These are phyloP conservation scores for Tulasnella sp. DNA, from an alignment of 768 basidiomycete genomes.

Conservation along the genomic window DNA sequence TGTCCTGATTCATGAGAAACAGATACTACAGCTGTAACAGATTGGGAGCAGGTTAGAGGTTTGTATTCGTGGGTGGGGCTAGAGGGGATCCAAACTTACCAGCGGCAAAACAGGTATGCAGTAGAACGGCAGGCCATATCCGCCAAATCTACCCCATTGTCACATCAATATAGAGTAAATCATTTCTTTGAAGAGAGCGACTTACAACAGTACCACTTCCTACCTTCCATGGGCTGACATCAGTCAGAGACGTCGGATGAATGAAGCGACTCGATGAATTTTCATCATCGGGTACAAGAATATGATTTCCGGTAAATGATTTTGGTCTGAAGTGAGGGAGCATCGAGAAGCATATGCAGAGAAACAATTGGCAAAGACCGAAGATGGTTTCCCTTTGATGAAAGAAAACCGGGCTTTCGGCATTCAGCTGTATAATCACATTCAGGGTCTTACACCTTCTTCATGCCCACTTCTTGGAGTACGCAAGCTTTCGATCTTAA, in stretches of 20 bases:
- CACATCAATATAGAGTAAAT: background rate
- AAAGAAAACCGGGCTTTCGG: too few relatives aligned
- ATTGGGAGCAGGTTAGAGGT: background rate
- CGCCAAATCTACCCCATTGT: conserved; percentile 7
- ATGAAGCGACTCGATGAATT: conserved; percentile 8
- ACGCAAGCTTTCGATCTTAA: too few relatives aligned
- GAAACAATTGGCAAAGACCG: too few relatives aligned
- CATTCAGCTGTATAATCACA: too few relatives aligned
- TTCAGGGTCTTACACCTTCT: too few relatives aligned
- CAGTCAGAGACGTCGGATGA: background rate
- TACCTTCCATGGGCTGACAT: conserved; percentile 2
- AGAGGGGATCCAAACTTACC: background rate
- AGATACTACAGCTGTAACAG: background rate
- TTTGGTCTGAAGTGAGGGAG: background rate
- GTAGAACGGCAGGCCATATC: conserved; percentile 10
- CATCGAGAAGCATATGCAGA: too few relatives aligned
- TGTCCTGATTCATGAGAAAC: conserved; percentile 3
- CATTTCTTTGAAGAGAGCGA: background rate
- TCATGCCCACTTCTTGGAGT: too few relatives aligned
- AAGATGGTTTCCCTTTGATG: too few relatives aligned
- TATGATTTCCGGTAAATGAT: conserved; percentile 12
- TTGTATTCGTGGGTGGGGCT: too few relatives aligned
- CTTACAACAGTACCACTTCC: conserved; percentile 11
- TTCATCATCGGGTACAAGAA: conserved; percentile 3
- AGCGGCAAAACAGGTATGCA: conserved; percentile 7